These are phyloP conservation scores for Aspergillus bridgeri DNA, from an alignment of 495 filamentous ascomycete species.

Conservation along the genomic window DNA sequence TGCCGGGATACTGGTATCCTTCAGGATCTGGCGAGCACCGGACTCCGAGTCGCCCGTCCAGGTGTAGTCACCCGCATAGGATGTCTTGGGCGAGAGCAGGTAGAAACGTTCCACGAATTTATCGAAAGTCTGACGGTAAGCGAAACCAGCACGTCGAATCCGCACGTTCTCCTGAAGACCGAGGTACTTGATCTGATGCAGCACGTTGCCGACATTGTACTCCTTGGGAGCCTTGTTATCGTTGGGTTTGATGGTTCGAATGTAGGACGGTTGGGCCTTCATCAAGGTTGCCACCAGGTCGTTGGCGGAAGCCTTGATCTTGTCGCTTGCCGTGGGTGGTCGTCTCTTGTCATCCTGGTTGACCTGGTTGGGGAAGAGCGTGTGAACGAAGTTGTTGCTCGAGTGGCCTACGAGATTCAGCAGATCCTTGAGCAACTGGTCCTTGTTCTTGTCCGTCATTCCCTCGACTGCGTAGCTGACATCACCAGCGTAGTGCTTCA, in stretches of 20 bases:
- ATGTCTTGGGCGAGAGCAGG: slow-evolving; percentile 88
- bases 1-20: slow-evolving; percentile 88
- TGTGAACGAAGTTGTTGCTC: slow-evolving; percentile 79
- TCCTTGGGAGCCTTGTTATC: slow-evolving; percentile 95
- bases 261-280: slow-evolving; percentile 96
- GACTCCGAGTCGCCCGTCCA: slow-evolving; percentile 85
- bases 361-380: slow-evolving; percentile 86
- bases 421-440: slow-evolving; percentile 91
- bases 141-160: slow-evolving; percentile 94
- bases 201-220: slow-evolving; percentile 85
- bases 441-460: slow-evolving; percentile 99
- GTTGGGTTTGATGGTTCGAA: slow-evolving; percentile 98
- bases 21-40: slow-evolving; percentile 90
- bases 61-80: slow-evolving; percentile 95
- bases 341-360: slow-evolving; percentile 94
- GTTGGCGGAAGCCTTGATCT: slow-evolving; percentile 95
- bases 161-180: slow-evolving; percentile 98
- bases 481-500: slow-evolving; percentile 99
- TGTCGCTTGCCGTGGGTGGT: slow-evolving; percentile 93
- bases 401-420: slow-evolving; percentile 83
- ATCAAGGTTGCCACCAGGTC: slow-evolving; percentile 92
- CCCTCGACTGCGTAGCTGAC: slow-evolving; percentile 93
- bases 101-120: slow-evolving; percentile 99
- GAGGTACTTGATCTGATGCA: slow-evolving; percentile 99
- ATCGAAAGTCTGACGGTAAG: slow-evolving; percentile 95